Conservation (phyloP, 345 rosid genomes). For the Eucalyptus curtisii region DNA sequence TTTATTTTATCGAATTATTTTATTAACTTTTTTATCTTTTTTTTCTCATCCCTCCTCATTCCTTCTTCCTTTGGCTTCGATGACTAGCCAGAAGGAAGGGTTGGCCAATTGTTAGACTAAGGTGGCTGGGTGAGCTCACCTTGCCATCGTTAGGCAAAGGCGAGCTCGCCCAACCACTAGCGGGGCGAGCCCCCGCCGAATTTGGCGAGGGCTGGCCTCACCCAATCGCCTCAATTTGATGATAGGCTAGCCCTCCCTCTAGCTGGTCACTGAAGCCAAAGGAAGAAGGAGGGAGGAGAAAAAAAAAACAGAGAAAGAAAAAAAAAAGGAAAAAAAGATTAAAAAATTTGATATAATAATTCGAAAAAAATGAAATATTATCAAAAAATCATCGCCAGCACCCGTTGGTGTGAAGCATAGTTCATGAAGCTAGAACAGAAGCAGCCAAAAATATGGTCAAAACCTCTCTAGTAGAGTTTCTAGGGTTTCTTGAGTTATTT, state of each 20-base stretch:
- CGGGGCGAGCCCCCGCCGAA: not conserved
- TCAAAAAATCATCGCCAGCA: too few relatives aligned
- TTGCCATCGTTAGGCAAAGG: accelerated
- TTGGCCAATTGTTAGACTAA: accelerated
- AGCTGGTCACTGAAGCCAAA: accelerated
- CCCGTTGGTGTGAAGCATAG: accelerated
- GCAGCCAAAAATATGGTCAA: too few relatives aligned
- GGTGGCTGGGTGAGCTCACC: not conserved
- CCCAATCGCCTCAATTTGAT: accelerated
- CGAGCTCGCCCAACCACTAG: accelerated
- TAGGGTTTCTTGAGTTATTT: not conserved
- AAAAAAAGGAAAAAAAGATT: accelerated
- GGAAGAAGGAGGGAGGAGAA: too few relatives aligned
- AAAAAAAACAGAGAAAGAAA: too few relatives aligned
- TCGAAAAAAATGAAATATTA: too few relatives aligned
- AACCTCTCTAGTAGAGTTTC: not conserved
- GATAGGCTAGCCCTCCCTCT: too few relatives aligned
- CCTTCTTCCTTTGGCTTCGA: too few relatives aligned
- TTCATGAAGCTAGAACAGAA: not conserved
- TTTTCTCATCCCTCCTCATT: not conserved
- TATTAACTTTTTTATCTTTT: too few relatives aligned
- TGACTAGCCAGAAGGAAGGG: too few relatives aligned
- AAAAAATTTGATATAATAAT: too few relatives aligned
- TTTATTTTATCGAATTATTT: too few relatives aligned
- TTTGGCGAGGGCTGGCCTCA: accelerated